Evolutionary conservation across 495 filamentous ascomycete genomes (phyloP).

Genomic region (Hypoxylon trugodes): DNA sequence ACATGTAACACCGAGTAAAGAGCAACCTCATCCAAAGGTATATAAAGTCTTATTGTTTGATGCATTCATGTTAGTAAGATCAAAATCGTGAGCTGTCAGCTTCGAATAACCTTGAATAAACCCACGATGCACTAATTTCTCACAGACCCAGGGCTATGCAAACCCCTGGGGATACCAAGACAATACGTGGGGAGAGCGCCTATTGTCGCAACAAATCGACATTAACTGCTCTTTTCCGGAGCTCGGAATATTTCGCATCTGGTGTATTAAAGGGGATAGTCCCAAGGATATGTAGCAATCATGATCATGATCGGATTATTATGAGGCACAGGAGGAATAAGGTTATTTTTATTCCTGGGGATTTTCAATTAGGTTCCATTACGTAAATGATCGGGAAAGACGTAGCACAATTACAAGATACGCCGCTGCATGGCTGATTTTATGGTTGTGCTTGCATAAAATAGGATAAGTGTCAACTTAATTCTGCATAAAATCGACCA

Average conservation of each 20-base stretch:
- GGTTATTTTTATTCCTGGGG: not conserved
- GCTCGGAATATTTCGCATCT: not conserved
- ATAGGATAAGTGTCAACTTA: no score
- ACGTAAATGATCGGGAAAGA: no score
- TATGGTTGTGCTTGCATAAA: no score
- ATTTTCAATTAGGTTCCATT: no score
- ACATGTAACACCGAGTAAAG: conserved; percentile 9
- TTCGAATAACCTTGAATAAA: not conserved
- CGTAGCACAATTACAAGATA: no score
- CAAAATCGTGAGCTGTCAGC: not conserved
- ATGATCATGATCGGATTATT: no score
- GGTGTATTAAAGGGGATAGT: no score
- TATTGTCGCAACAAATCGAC: not conserved
- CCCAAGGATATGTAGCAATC: no score
- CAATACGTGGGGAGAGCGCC: not conserved
- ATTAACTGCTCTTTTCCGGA: not conserved
- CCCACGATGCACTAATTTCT: conserved; percentile 14
- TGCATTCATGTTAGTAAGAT: conserved; percentile 10
- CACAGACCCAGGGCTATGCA: conserved; percentile 22
- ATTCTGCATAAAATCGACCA: not conserved
- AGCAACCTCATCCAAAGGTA: conserved; percentile 2
- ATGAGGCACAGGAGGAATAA: not conserved
- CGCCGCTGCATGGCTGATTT: no score
- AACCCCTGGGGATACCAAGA: not conserved
- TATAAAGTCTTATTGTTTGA: not conserved